Conservation (phyloP, 345 rosid genomes). For the Syzygium aqueum region DNA sequence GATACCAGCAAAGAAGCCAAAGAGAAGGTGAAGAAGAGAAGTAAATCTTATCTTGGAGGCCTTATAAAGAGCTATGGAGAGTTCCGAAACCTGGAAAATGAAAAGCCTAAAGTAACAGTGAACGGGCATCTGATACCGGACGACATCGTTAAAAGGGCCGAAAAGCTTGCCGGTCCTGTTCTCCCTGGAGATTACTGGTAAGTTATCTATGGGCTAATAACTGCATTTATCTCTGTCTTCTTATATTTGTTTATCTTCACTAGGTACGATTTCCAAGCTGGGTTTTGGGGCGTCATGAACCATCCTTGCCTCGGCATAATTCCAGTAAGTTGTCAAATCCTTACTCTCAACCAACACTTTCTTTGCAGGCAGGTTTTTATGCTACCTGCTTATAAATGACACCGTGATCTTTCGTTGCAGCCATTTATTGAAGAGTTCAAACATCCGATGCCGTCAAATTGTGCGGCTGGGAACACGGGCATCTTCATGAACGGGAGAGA, state of each 20-base stretch:
- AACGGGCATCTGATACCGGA: slow-evolving; percentile 55
- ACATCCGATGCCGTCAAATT: slow-evolving; percentile 52
- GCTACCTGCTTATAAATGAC: background rate
- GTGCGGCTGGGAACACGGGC: slow-evolving; percentile 60
- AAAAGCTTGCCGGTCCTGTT: slow-evolving; percentile 67
- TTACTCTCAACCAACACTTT: background rate
- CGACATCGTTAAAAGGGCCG: slow-evolving; percentile 37
- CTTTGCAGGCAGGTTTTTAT: background rate
- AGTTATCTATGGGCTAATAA: background rate
- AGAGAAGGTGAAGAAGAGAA: slow-evolving; percentile 16
- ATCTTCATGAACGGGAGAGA: slow-evolving; percentile 76
- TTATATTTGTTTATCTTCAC: background rate
- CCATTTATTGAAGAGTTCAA: slow-evolving; percentile 65
- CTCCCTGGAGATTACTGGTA: slow-evolving; percentile 74
- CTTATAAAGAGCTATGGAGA: slow-evolving; percentile 13
- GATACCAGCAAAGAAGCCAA: slow-evolving; percentile 24
- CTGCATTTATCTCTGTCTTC: background rate
- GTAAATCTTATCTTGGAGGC: slow-evolving; percentile 31
- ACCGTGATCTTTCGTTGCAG: slow-evolving; percentile 18
- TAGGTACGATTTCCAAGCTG: slow-evolving; percentile 77
- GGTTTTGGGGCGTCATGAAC: slow-evolving; percentile 76
- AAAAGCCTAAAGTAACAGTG: slow-evolving; percentile 32
- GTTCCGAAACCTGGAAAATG: slow-evolving; percentile 18
- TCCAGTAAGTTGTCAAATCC: slow-evolving; percentile 37
- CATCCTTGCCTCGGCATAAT: slow-evolving; percentile 70